Conservation (phyloP, 768 basidiomycete genomes). For the Glaciozyma martinii region DNA sequence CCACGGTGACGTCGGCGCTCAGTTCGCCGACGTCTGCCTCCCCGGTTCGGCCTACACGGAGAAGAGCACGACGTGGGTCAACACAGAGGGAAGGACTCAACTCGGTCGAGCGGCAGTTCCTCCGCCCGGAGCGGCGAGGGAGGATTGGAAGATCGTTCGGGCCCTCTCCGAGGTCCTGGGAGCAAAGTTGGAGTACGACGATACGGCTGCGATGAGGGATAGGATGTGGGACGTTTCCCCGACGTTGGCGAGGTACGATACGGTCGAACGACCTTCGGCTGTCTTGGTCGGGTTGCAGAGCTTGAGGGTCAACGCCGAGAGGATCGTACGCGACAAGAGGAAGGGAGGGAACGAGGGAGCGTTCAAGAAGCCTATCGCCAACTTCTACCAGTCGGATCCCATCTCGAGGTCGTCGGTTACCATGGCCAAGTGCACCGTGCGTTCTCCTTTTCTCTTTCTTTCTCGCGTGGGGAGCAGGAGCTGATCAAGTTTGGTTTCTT, state of each 20-base stretch:
- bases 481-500: background rate
- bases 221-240: slow-evolving; percentile 97
- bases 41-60: slow-evolving; percentile 93
- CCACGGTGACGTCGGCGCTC: slow-evolving; percentile 93
- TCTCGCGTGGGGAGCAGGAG: background rate
- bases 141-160: slow-evolving; percentile 54
- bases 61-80: slow-evolving; percentile 83
- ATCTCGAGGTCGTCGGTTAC: slow-evolving; percentile 70
- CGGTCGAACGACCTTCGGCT: slow-evolving; percentile 61
- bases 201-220: slow-evolving; percentile 70
- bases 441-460: background rate
- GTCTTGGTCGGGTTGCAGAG: slow-evolving; percentile 28
- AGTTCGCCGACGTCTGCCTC: slow-evolving; percentile 91
- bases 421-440: slow-evolving; percentile 32
- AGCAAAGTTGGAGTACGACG: slow-evolving; percentile 75
- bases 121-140: slow-evolving; percentile 86
- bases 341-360: slow-evolving; percentile 35
- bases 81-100: slow-evolving; percentile 90
- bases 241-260: slow-evolving; percentile 73
- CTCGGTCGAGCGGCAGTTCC: slow-evolving; percentile 82
- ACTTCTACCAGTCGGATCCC: slow-evolving; percentile 95
- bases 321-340: slow-evolving; percentile 4
- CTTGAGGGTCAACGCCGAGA: slow-evolving; percentile 17
- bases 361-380: slow-evolving; percentile 70
- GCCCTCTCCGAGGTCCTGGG: slow-evolving; percentile 79